These are phyloP conservation scores for Mycena pura DNA, from an alignment of 768 basidiomycete species.

Conservation along the genomic window DNA sequence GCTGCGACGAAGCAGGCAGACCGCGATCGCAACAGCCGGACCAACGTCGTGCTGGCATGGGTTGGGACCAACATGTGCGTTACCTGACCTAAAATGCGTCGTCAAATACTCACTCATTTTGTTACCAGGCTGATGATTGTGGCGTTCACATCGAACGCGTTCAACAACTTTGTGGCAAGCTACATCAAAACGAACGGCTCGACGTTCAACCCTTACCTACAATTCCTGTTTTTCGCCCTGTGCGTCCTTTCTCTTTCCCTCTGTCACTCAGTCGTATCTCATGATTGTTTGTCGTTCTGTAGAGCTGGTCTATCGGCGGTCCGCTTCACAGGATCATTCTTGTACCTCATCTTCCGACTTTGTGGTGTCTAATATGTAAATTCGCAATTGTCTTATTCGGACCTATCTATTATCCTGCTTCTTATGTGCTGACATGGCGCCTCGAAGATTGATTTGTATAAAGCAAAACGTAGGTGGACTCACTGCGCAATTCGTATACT, in stretches of 20 bases:
- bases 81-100: too few species aligned
- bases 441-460: too few species aligned
- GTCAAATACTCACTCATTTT: conserved; percentile 2
- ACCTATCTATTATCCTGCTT: conserved; percentile 2
- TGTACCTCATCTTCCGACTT: conserved; percentile 81
- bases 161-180: conserved; percentile 71
- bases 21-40: conserved; percentile 82
- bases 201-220: conserved; percentile 88
- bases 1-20: conserved; percentile 90
- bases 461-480: too few species aligned
- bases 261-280: background rate
- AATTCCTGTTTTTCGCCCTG: conserved; percentile 75
- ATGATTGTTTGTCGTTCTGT: background rate
- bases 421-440: too few species aligned
- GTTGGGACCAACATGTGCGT: conserved; percentile 85
- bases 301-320: conserved; percentile 83
- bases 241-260: conserved; percentile 35
- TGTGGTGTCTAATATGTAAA: conserved; percentile 56
- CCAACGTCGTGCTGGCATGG: conserved; percentile 85
- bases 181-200: conserved; percentile 59
- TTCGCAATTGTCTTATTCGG: background rate
- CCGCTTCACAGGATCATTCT: conserved; percentile 78
- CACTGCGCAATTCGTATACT: too few species aligned
- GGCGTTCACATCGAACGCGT: conserved; percentile 78
- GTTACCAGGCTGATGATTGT: conserved; percentile 67